phyloP scores from a whole-genome alignment of 2,329 filamentous ascomycete genomes.

The Fusarium euwallaceae region DNA sequence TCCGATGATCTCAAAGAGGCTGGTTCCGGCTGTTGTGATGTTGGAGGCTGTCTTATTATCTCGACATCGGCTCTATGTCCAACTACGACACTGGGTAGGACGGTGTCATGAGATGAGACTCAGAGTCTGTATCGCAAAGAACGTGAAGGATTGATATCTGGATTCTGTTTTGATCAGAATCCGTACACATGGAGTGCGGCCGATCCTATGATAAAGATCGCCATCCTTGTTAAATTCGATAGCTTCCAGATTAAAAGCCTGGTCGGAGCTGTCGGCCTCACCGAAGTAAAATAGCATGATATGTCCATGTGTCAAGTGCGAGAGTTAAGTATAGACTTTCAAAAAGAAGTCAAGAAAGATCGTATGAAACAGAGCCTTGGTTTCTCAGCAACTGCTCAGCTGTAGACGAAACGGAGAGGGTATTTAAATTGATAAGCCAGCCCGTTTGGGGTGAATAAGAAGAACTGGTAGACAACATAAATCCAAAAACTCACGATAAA shows the following conservation, averaged over 20 bases:
- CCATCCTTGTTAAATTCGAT: conserved; percentile 3
- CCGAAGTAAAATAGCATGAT: not conserved
- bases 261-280: not conserved
- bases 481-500: fast-evolving
- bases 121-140: not conserved
- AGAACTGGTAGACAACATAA: fast-evolving
- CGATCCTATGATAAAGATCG: not conserved
- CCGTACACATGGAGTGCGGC: not conserved
- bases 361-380: not conserved
- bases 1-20: not conserved
- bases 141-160: not conserved
- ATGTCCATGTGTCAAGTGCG: fast-evolving
- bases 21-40: not conserved
- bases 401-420: not conserved
- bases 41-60: not conserved
- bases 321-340: not conserved
- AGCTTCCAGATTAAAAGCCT: no score
- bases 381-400: not conserved
- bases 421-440: no score
- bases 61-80: not conserved
- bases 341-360: not conserved
- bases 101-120: not conserved
- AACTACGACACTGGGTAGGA: not conserved
- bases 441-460: not conserved
- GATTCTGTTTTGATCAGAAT: conserved; percentile 15